Evolutionary conservation across 257 asterid species (phyloP).

Genomic region (Nicotiana knightiana): DNA sequence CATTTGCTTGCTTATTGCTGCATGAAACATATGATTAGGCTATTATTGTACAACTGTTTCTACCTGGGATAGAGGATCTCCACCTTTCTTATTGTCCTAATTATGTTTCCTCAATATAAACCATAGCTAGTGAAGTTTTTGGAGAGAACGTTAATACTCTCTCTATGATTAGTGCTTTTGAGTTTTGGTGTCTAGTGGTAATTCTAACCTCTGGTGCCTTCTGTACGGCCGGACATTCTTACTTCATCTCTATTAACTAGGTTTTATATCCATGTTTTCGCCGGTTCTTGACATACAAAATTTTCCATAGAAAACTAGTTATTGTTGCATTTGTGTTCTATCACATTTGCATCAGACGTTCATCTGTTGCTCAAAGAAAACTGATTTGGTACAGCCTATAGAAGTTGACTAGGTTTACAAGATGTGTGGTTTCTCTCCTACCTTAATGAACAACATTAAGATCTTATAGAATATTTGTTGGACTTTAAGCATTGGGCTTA

Average conservation of each 20-base stretch:
- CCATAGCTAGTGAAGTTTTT: not conserved
- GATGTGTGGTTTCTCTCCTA: not conserved
- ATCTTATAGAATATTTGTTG: not conserved
- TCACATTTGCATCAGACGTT: not conserved
- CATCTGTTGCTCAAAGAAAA: not conserved
- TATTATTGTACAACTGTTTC: not conserved
- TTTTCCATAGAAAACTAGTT: not conserved
- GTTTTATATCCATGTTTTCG: not conserved
- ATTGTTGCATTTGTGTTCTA: not conserved
- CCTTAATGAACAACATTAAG: not conserved
- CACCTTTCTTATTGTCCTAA: not conserved
- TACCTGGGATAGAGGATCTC: too few species aligned
- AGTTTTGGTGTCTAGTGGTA: not conserved
- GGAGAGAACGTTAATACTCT: not conserved
- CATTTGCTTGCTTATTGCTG: not conserved
- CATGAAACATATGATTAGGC: not conserved
- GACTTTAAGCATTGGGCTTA: too few species aligned
- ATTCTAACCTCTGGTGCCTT: not conserved
- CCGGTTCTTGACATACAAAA: not conserved
- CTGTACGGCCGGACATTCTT: not conserved
- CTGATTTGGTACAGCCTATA: not conserved
- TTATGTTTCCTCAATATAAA: not conserved
- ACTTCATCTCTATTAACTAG: not conserved
- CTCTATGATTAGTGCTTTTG: not conserved
- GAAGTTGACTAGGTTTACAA: not conserved